Evolutionary conservation across 1,284 basidiomycete genomes (phyloP).

Genomic region (Irpex sp.): DNA sequence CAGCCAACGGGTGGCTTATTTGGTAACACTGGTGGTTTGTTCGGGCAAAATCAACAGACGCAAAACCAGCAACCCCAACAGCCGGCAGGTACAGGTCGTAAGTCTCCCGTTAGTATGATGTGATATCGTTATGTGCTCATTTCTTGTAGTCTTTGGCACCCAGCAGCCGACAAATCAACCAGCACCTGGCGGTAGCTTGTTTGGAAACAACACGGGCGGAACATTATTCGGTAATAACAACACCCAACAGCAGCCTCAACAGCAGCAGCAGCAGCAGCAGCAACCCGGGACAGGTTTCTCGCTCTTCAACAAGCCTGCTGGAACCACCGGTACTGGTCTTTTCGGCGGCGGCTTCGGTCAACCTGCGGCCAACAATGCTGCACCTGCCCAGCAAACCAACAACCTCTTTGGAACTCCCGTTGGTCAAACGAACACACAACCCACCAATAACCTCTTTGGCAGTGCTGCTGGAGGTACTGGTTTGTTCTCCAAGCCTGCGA

Average conservation of each 20-base stretch:
- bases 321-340: conserved; percentile 20
- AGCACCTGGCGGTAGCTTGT: conserved; percentile 13
- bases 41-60: conserved; percentile 29
- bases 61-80: conserved; percentile 25
- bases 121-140: neutral
- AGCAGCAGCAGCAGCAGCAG: conserved; percentile 25
- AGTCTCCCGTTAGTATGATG: conserved; percentile 5
- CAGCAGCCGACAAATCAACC: conserved; percentile 17
- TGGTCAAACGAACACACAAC: conserved; percentile 14
- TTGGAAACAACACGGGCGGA: conserved; percentile 5
- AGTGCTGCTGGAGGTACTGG: conserved; percentile 24
- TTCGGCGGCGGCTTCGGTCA: conserved; percentile 30
- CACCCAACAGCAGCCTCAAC: conserved; percentile 13
- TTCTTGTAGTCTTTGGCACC: conserved; percentile 21
- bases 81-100: conserved; percentile 18
- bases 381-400: conserved; percentile 9
- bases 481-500: conserved; percentile 41
- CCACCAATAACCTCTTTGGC: conserved; percentile 9
- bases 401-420: conserved; percentile 22
- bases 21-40: conserved; percentile 29
- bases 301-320: conserved; percentile 24
- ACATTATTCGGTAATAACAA: conserved; percentile 11
- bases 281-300: conserved; percentile 18
- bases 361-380: conserved; percentile 5
- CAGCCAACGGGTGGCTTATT: conserved; percentile 35